Evolutionary conservation across 164 flowering plant genomes (phyloP), one percentile per base, ranked within the genome.

Genomic region (Protea cynaroides): DNA sequence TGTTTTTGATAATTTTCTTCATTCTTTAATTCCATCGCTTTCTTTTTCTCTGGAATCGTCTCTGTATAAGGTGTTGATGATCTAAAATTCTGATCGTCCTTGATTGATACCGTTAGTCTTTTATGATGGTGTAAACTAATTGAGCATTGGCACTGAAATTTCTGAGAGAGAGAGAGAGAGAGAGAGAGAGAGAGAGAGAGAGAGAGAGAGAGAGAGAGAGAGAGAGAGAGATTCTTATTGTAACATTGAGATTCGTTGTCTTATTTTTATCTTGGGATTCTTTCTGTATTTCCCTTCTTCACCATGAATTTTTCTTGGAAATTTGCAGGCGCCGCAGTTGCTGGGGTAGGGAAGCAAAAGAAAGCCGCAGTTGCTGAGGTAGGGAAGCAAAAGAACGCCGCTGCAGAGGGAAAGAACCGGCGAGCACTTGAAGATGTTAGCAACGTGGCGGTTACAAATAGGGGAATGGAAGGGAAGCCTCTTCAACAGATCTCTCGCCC

Each of bases 401-500:
- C 37, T 6, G 86, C 61, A 0, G 85, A 78, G 8, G 89, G 77
- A 36, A 86, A 79, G 59, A 82, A 80, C 68, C 85, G 98, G 19
- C 73, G 74, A 25, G 91, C 90, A 0, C 81, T 93, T 0, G 92
- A 88, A 0, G 96, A 90, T 67, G 90, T 90, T 17, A 94, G 94
- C 0, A 94, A 94, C 76, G 56, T 86, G 2, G 96, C 81, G 0
- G 13, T 40, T 40, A 68, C 81, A 23, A 67, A 69, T 58, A 62
- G 81, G 29, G 87, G 76, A 14, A 58, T 61, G 7, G 91, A 81
- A 0, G 81, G 65, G 53, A 63, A 58, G 65, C 68, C 68, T 59
- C 65, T 65, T 61, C 79, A 75, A 36, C 80, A 77, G 63, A 58
- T 80, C 29, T 49, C 75, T 69, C 88, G 97, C 24, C 97, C 97